These are phyloP conservation scores for Podospora bellae-mahoneyi DNA, from an alignment of 495 filamentous ascomycete genomes.

Conservation along the genomic window DNA sequence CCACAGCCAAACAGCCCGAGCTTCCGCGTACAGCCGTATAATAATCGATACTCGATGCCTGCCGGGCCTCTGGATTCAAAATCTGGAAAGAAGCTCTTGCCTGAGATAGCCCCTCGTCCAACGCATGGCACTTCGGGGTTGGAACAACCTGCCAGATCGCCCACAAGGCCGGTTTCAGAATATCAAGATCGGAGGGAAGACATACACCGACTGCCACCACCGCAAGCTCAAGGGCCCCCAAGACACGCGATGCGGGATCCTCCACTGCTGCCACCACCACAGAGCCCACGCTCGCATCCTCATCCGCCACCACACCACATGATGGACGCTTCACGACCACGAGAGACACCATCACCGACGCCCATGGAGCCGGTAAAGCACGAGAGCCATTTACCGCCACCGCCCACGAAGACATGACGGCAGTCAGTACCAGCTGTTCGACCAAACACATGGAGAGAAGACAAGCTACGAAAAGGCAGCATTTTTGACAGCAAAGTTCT, in stretches of 20 bases:
- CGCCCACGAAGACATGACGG: constrained; percentile 10
- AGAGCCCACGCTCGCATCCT: constrained; percentile 19
- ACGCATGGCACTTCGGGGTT: background rate
- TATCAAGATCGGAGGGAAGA: constrained; percentile 21
- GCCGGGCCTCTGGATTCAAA: constrained; percentile 1
- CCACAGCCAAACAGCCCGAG: constrained; percentile 29
- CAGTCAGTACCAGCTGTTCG: too few relatives aligned
- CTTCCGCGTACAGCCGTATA: background rate
- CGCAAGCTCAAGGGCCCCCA: background rate
- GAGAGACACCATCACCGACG: constrained; percentile 17
- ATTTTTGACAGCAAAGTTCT: background rate
- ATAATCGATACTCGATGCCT: constrained; percentile 1
- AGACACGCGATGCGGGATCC: background rate
- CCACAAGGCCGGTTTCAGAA: constrained; percentile 9
- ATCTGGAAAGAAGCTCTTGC: constrained; percentile 12
- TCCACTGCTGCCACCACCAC: constrained; percentile 20
- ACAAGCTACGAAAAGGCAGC: background rate
- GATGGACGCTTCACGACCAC: constrained; percentile 12
- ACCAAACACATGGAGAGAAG: too few relatives aligned
- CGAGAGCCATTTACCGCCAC: constrained; percentile 13
- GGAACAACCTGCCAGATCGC: constrained; percentile 6
- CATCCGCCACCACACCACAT: background rate
- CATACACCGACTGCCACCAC: constrained; percentile 2
- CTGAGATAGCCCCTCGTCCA: constrained; percentile 22
- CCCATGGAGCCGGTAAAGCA: constrained; percentile 14